Evolutionary conservation across 306 rosid species (phyloP).

Genomic region (Vigna unguiculata): DNA sequence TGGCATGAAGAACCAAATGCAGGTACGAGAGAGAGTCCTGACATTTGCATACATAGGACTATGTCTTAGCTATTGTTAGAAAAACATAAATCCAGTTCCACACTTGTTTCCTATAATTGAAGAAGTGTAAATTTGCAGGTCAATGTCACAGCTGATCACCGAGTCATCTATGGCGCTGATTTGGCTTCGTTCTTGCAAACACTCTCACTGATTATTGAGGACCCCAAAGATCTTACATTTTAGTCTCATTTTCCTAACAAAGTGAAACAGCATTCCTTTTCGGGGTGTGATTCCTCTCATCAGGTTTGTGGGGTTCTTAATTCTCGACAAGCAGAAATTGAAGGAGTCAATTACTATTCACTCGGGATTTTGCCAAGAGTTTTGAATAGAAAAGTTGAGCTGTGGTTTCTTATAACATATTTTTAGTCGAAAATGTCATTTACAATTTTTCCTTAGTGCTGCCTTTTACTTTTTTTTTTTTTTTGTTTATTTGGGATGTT

Average conservation of each 20-base stretch:
- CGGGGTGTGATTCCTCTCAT: conserved; percentile 24
- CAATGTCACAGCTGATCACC: conserved; percentile 98
- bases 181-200: conserved; percentile 95
- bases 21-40: conserved; percentile 58
- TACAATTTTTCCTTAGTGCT: conserved; percentile 10
- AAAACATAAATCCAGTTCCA: conserved; percentile 18
- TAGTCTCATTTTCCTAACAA: conserved; percentile 52
- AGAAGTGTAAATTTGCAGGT: conserved; percentile 62
- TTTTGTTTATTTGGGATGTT: not conserved
- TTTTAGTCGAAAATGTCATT: conserved; percentile 19
- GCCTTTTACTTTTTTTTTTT: not conserved
- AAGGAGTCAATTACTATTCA: conserved; percentile 34
- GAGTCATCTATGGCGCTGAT: conserved; percentile 92
- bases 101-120: conserved; percentile 41
- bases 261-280: not conserved
- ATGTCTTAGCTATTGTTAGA: conserved; percentile 5
- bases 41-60: conserved; percentile 5
- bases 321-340: conserved; percentile 31
- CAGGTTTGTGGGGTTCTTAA: conserved; percentile 16
- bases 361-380: conserved; percentile 41
- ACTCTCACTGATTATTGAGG: conserved; percentile 84
- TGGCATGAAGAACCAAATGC: conserved; percentile 93
- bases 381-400: conserved; percentile 48
- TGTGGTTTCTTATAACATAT: conserved; percentile 46
- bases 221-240: conserved; percentile 95